Evolutionary conservation across 2,329 filamentous ascomycete species (phyloP).

Genomic region (Aspergillus quadrilineatus): DNA sequence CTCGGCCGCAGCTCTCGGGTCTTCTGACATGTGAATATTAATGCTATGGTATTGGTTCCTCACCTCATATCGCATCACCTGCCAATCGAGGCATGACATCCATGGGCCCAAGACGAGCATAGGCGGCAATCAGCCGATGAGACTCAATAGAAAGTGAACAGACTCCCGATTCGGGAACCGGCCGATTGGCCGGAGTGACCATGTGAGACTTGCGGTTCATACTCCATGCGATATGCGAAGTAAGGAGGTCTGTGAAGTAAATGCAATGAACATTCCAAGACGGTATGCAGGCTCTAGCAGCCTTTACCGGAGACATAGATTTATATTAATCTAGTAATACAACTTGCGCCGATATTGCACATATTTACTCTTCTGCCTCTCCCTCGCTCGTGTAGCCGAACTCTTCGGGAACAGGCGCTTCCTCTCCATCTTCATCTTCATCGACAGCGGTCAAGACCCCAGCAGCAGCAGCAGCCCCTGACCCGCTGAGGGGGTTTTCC

Average conservation of each 20-base stretch:
- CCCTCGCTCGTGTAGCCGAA: slow-evolving; percentile 49
- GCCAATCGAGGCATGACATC: background rate
- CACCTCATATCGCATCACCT: slow-evolving; percentile 6
- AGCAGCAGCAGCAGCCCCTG: slow-evolving; percentile 68
- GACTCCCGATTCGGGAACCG: background rate
- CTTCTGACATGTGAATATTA: background rate
- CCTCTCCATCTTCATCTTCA: slow-evolving; percentile 58
- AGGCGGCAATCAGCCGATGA: slow-evolving; percentile 3
- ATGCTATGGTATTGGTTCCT: background rate
- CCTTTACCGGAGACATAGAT: slow-evolving; percentile 26
- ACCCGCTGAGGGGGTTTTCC: slow-evolving; percentile 22
- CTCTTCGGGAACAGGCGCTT: slow-evolving; percentile 48
- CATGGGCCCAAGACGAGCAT: background rate
- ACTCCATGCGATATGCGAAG: no score
- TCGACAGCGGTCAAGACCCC: slow-evolving; percentile 84
- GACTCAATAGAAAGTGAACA: background rate
- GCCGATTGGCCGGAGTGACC: slow-evolving; percentile 2
- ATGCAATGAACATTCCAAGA: slow-evolving; percentile 14
- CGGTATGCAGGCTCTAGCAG: slow-evolving; percentile 13
- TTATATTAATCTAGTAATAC: slow-evolving; percentile 40
- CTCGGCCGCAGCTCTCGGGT: background rate
- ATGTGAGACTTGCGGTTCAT: background rate
- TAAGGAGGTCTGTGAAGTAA: no score
- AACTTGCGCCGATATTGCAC: slow-evolving; percentile 26
- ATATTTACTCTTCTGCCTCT: slow-evolving; percentile 28